These are phyloP conservation scores for Rhizophagus sp. DNA, from an alignment of 192 early-diverging fungal genomes.

Conservation along the genomic window DNA sequence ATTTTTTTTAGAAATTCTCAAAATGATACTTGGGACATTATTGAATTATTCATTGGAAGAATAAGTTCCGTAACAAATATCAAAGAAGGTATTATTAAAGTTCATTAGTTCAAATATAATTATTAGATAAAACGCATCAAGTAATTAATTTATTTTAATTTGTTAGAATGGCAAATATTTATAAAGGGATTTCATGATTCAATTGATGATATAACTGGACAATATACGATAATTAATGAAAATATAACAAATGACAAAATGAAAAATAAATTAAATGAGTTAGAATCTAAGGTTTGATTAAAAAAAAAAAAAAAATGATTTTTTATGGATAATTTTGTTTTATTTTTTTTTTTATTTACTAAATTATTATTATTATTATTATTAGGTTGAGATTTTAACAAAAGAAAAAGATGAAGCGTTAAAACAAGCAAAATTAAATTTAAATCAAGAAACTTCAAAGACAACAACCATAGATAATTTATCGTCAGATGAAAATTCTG, in stretches of 20 bases:
- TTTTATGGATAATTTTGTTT: background rate
- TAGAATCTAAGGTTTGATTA: background rate
- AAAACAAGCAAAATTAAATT: background rate
- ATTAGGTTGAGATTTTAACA: conserved; percentile 4
- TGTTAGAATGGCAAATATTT: conserved; percentile 36
- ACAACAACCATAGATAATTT: too few relatives aligned
- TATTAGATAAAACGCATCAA: background rate
- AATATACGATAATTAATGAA: conserved; percentile 14
- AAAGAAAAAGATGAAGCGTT: background rate
- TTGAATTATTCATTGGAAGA: conserved; percentile 46
- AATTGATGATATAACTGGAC: conserved; percentile 41
- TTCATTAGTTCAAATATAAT: too few relatives aligned
- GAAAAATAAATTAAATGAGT: background rate
- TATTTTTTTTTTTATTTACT: background rate
- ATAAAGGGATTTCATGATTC: conserved; percentile 39
- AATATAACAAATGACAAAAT: background rate
- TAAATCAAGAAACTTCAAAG: too few relatives aligned
- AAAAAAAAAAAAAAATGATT: too few relatives aligned
- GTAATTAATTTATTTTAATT: background rate
- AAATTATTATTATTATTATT: background rate
- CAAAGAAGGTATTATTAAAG: conserved; percentile 29
- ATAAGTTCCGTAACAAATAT: conserved; percentile 37
- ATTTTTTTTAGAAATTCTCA: conserved; percentile 35
- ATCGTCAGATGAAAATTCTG: background rate
- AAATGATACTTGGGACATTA: conserved; percentile 52